Conservation (phyloP, 1,284 basidiomycete genomes). For the Ceratobasidium sp. region DNA sequence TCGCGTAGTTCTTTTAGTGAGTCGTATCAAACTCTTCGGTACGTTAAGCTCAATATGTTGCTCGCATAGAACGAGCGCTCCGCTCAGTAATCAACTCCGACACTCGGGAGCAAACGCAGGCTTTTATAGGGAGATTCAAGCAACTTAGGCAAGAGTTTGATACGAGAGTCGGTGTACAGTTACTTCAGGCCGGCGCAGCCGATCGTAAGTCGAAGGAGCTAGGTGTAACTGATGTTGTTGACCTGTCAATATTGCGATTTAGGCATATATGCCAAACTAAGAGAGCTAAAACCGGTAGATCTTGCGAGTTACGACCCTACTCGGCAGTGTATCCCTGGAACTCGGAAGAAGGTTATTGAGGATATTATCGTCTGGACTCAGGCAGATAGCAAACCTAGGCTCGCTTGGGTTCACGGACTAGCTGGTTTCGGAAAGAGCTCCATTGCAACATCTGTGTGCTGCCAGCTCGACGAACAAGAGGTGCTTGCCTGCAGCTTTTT, state of each 20-base stretch:
- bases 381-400: too few species aligned
- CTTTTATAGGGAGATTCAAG: not conserved
- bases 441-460: too few species aligned
- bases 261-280: not conserved
- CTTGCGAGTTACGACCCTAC: not conserved
- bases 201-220: not conserved
- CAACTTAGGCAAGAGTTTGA: not conserved
- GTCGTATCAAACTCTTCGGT: not conserved
- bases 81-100: not conserved
- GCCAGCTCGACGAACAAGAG: too few species aligned
- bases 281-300: not conserved
- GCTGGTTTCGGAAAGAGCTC: too few species aligned
- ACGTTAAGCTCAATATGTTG: not conserved
- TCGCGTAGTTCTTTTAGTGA: not conserved
- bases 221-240: not conserved
- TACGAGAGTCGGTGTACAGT: not conserved
- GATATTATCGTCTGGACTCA: too few species aligned
- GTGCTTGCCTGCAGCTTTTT: too few species aligned
- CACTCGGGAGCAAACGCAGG: not conserved
- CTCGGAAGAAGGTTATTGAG: too few species aligned
- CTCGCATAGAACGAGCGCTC: not conserved
- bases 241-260: too few species aligned
- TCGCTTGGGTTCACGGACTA: too few species aligned
- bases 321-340: not conserved
- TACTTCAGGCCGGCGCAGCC: not conserved